Evolutionary conservation across 345 rosid species (phyloP).

Genomic region (Alliaria petiolata): DNA sequence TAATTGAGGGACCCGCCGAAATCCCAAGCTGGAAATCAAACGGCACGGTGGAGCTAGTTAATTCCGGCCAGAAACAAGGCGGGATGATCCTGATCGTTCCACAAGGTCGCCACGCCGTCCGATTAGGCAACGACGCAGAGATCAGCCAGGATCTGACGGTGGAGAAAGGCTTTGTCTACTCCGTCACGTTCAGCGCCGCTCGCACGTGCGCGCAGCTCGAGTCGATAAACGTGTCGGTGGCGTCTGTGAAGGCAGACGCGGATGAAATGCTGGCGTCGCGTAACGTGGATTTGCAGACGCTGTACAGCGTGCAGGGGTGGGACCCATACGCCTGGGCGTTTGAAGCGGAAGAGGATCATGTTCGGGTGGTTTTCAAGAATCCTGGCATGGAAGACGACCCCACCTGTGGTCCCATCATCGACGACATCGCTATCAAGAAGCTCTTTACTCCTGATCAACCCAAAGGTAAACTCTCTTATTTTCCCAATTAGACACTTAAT

Average conservation of each 20-base stretch:
- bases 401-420: conserved; percentile 94
- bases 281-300: conserved; percentile 81
- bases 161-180: conserved; percentile 77
- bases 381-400: conserved; percentile 99
- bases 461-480: conserved; percentile 45
- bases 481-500: not conserved
- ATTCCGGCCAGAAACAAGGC: conserved; percentile 88
- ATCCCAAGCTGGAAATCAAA: conserved; percentile 71
- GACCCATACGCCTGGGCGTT: conserved; percentile 96
- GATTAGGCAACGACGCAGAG: conserved; percentile 93
- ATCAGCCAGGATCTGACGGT: conserved; percentile 82
- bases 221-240: conserved; percentile 83
- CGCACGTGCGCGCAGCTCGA: conserved; percentile 99
- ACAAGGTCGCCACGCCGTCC: conserved; percentile 71
- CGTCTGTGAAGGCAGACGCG: conserved; percentile 31
- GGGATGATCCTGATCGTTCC: conserved; percentile 98
- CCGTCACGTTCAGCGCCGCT: conserved; percentile 95
- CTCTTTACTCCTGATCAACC: conserved; percentile 69
- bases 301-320: conserved; percentile 95
- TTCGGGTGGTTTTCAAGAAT: conserved; percentile 56
- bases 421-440: conserved; percentile 83
- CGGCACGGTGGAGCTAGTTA: conserved; percentile 79
- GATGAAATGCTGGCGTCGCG: conserved; percentile 45
- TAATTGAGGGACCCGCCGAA: conserved; percentile 40
- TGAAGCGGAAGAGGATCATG: conserved; percentile 65